A percentile compares a stretch with the other conserved stretches of the same genome.
phyloP scores from a whole-genome alignment of 2,329 filamentous ascomycete species.

The Bipolaris bicolor region DNA sequence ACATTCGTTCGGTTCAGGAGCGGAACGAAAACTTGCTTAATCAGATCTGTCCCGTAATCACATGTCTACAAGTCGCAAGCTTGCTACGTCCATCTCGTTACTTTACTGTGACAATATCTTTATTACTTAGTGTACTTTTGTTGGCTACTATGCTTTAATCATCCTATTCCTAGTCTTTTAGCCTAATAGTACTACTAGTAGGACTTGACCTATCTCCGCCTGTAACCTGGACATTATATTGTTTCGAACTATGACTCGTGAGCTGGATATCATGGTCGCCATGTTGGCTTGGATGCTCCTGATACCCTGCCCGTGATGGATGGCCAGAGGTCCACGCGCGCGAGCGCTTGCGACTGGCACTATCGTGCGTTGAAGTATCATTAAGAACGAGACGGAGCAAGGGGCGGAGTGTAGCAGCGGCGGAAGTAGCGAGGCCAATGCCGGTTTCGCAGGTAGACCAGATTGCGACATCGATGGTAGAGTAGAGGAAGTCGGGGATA shows the following conservation, averaged over 20 bases:
- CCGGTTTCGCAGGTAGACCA: constrained; percentile 26
- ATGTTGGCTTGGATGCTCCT: constrained; percentile 15
- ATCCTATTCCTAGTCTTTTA: constrained; percentile 19
- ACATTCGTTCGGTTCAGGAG: not conserved
- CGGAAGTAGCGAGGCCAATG: constrained; percentile 23
- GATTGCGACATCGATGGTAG: constrained; percentile 24
- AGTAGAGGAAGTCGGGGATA: constrained; percentile 21
- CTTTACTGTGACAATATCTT: not conserved
- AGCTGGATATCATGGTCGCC: constrained; percentile 20
- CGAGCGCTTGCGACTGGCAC: constrained; percentile 18
- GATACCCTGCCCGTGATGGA: constrained; percentile 22
- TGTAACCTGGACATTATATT: constrained; percentile 9
- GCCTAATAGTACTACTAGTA: constrained; percentile 14
- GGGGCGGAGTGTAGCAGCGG: constrained; percentile 21
- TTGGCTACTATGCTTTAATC: not conserved
- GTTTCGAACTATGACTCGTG: constrained; percentile 10
- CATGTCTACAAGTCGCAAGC: not conserved
- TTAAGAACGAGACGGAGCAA: constrained; percentile 22
- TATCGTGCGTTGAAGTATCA: constrained; percentile 20
- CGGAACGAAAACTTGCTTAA: not conserved
- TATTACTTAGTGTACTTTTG: not conserved
- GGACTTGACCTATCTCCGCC: constrained; percentile 15
- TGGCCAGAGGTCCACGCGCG: constrained; percentile 13
- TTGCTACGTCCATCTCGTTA: not conserved
- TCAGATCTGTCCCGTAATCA: not conserved